Evolutionary conservation across 2,329 filamentous ascomycete genomes (phyloP), one percentile per base, ranked within the genome.

Genomic region (Calonectria crousiana): DNA sequence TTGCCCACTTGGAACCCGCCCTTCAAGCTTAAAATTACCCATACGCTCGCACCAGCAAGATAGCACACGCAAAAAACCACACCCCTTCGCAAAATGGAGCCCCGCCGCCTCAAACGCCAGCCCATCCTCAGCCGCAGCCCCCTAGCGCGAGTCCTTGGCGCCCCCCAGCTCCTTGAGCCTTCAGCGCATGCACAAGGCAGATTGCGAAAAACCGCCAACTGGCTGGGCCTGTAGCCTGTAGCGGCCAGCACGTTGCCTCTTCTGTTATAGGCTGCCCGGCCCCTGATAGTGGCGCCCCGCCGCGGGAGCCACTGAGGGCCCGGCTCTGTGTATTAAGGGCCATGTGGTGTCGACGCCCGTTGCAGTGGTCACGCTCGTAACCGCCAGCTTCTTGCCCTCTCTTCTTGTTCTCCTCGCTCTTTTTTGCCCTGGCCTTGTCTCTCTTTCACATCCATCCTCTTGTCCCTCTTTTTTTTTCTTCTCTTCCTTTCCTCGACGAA

Each of bases 81-180:
- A n/a, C 13, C 56, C 56, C 32, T 11, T 60, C n/a, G n/a, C 56
- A 60, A 16, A 38, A 38, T 60, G 56, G 56, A 18, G 44, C 18
- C 52, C 32, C 56, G 36, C 56, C 56, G 56, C 56, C 56, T 62
- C 56, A 62, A 62, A 62, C 56, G 56, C 56, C 56, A 62, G 56
- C 56, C 56, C 34, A 62, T 20, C 34, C 14, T 62, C 56, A 62
- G 56, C 56, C 56, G 56, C 56, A 62, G 52, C n/a, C 56, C 34
- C 34, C 56, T 62, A 62, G 56, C 26, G 56, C 34, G 11, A 6
- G 56, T 62, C 34, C 34, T 38, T 62, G 56, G 38, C 56, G 34
- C 56, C 56, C 38, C 56, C 34, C n/a, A 28, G 34, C 56, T 47
- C 44, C n/a, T 47, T 47, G n/a, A 23, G 44, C 23, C 13, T 20